A percentile compares a stretch with the other conserved stretches of the same genome.
Evolutionary conservation across 2,329 filamentous ascomycete species (phyloP).

Genomic region (Aschersonia sp.): DNA sequence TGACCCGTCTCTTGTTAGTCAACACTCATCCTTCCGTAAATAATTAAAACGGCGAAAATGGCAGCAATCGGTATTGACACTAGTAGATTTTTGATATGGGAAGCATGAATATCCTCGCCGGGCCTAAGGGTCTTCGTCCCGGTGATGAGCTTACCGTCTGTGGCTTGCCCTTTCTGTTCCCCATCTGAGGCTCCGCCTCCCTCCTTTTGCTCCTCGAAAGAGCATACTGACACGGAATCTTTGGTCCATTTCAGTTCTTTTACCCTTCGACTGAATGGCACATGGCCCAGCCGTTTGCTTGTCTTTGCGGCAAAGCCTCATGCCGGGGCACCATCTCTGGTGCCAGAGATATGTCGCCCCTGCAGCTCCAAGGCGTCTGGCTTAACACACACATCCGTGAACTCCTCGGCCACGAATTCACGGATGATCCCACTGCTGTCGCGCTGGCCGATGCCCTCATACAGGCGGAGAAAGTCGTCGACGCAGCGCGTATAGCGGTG

Average conservation of each 20-base stretch:
- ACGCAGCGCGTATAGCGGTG: constrained; percentile 28
- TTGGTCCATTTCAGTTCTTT: constrained; percentile 38
- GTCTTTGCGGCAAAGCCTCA: constrained; percentile 39
- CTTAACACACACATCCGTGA: constrained; percentile 46
- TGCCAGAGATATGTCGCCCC: constrained; percentile 41
- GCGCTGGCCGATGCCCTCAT: constrained; percentile 27
- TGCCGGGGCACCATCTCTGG: constrained; percentile 51
- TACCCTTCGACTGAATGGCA: constrained; percentile 63
- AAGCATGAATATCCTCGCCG: constrained; percentile 41
- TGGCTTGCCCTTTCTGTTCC: background rate
- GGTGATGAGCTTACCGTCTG: constrained; percentile 45
- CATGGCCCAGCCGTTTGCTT: constrained; percentile 60
- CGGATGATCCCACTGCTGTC: constrained; percentile 22
- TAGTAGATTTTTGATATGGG: constrained; percentile 44
- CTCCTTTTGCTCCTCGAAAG: no score
- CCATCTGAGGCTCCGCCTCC: background rate
- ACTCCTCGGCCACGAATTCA: constrained; percentile 29
- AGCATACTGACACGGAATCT: background rate
- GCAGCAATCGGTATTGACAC: background rate
- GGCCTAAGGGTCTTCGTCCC: constrained; percentile 35
- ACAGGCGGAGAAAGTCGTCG: constrained; percentile 31
- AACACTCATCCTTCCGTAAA: background rate
- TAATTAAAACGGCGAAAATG: no score
- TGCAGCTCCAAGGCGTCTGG: constrained; percentile 43
- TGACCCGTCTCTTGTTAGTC: constrained; percentile 47